These are phyloP conservation scores for Eurotiales sp. DNA, from an alignment of 2,329 filamentous ascomycete species.

Conservation along the genomic window DNA sequence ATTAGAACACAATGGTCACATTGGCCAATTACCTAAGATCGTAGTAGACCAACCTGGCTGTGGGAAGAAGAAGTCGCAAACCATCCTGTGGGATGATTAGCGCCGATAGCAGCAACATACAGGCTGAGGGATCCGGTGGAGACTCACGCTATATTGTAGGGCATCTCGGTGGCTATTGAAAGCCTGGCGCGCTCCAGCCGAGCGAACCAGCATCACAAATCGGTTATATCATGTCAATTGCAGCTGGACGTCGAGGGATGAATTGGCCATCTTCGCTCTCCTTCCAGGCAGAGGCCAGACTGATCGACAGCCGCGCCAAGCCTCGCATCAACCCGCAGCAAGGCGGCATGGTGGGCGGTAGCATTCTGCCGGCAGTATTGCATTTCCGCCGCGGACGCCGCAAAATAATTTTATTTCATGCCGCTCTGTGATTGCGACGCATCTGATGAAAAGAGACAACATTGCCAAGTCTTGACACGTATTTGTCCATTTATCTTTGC, in stretches of 20 bases:
- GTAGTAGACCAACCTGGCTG: slow-evolving; percentile 61
- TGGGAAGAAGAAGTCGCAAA: slow-evolving; percentile 99
- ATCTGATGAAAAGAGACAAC: background rate
- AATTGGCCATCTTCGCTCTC: background rate
- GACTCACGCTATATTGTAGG: slow-evolving; percentile 66
- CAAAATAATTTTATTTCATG: slow-evolving; percentile 10
- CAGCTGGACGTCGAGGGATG: background rate
- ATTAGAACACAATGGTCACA: slow-evolving; percentile 10
- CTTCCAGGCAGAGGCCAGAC: background rate
- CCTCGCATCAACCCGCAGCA: background rate
- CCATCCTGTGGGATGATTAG: slow-evolving; percentile 61
- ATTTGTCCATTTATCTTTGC: background rate
- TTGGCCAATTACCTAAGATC: too few relatives aligned
- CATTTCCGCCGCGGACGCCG: background rate
- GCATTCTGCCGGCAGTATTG: slow-evolving; percentile 12
- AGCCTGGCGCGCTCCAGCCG: slow-evolving; percentile 16
- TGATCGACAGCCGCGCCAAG: background rate
- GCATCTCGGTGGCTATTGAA: slow-evolving; percentile 47
- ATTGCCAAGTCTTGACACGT: too few relatives aligned
- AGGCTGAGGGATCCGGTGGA: background rate
- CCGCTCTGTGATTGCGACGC: background rate
- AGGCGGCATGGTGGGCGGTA: slow-evolving; percentile 14
- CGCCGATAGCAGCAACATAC: slow-evolving; percentile 4
- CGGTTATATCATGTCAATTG: slow-evolving; percentile 5
- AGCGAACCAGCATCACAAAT: slow-evolving; percentile 6